Percentiles rank a stretch among this genome's conserved stretches.
Conservation (phyloP, 345 rosid genomes). For the Erucastrum elatum region DNA sequence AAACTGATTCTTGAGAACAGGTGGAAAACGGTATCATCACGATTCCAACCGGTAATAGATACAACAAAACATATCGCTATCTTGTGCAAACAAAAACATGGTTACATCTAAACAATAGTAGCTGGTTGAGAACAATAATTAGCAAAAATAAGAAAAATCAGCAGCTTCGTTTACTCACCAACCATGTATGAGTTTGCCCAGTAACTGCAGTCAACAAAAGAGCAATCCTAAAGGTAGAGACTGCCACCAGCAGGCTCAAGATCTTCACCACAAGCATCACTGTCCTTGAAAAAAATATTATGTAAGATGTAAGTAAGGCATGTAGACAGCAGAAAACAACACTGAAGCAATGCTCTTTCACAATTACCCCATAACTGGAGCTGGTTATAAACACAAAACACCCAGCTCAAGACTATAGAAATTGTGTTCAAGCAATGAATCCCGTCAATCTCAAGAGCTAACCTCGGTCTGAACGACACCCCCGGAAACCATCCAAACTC, state of each 20-base stretch:
- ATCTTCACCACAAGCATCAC: constrained; percentile 63
- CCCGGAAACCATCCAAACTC: not conserved
- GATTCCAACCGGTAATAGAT: constrained; percentile 46
- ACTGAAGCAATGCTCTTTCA: too few species aligned
- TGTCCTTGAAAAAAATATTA: not conserved
- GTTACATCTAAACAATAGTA: not conserved
- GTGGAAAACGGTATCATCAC: constrained; percentile 68
- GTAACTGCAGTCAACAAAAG: constrained; percentile 53
- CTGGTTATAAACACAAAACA: not conserved
- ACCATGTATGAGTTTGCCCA: constrained; percentile 50
- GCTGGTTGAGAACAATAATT: not conserved
- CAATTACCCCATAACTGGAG: not conserved
- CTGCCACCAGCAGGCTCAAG: constrained; percentile 28
- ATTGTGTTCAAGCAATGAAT: not conserved
- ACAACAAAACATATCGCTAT: constrained; percentile 64
- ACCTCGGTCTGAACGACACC: not conserved
- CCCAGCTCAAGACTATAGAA: not conserved
- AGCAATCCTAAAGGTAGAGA: not conserved
- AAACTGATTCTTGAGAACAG: constrained; percentile 61
- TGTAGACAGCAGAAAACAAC: too few species aligned
- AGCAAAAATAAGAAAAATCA: too few species aligned
- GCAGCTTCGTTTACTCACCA: constrained; percentile 43
- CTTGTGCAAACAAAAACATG: constrained; percentile 29
- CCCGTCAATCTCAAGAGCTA: not conserved
- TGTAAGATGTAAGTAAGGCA: too few species aligned